phyloP scores from a whole-genome alignment of 2,329 filamentous ascomycete species.

The Gaeumannomyces sp. region DNA sequence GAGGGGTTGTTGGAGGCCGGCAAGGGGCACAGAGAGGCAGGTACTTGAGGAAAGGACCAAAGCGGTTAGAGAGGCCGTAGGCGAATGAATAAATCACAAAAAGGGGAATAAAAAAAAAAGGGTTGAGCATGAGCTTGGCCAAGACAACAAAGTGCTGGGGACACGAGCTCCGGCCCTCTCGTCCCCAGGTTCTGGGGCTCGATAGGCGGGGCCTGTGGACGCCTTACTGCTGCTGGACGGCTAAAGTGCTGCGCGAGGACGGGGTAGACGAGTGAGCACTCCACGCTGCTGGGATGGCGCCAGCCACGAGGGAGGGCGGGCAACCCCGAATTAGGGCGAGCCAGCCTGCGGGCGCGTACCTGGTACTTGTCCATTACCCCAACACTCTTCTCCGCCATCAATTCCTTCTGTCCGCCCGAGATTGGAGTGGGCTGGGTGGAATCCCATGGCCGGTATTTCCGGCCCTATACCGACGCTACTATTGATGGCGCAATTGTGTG shows the following conservation, averaged over 20 bases:
- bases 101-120: slow-evolving; percentile 9
- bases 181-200: background rate
- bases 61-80: background rate
- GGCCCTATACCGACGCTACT: background rate
- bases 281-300: background rate
- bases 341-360: background rate
- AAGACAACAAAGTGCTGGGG: background rate
- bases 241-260: background rate
- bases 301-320: background rate
- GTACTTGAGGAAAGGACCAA: background rate
- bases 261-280: background rate
- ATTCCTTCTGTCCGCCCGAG: slow-evolving; percentile 10
- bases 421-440: background rate
- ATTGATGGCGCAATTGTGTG: background rate
- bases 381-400: background rate
- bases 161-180: background rate
- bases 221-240: background rate
- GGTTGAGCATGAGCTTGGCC: background rate
- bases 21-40: background rate
- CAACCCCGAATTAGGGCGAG: background rate
- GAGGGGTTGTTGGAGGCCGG: background rate
- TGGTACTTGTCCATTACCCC: background rate
- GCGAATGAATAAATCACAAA: background rate
- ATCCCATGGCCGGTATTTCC: background rate
- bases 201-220: background rate